Evolutionary conservation across 257 asterid species (phyloP), one percentile per base, ranked within the genome.

Genomic region (Verbascum thapsus): DNA sequence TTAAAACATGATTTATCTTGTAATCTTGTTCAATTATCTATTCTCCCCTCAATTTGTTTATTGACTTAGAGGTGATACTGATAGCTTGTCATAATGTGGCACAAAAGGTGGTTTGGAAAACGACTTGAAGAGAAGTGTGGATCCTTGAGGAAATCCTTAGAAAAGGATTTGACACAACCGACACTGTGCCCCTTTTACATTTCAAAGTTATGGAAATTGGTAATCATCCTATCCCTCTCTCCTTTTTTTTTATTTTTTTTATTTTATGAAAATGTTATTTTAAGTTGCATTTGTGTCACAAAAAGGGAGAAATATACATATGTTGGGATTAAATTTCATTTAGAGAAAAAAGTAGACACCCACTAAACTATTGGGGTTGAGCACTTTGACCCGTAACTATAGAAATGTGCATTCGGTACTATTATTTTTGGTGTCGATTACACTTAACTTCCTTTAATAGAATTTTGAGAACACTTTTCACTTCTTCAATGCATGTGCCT

Each of bases 121-220:
- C 35, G 90, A 82, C 88, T 78, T 72, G 84, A 86, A 70, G 85
- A 71, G 72, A 61, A 74, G 83, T 58, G 80, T 76, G 86, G 85
- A 84, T 87, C 83, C 91, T 69, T 70, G 60, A 30, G 70, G 74
- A 85, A 82, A 85, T 88, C 82, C 86, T 72, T 73, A 1, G 94
- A 87, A 70, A 81, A 83, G 76, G 86, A 82, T 81, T 59, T 75
- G 78, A 81, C 94, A 72, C 66, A 48, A 54, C 73, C 52, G 74
- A 61, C 78, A 64, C 80, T 32, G 73, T 72, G 64, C 49, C 54
- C 48, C 76, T 65, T 76, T 71, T 64, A 13, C 74, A 74, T 64
- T 70, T 70, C 65, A 38, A 41, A 63, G n/a, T n/a, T n/a, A n/a
- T n/a, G n/a, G 48, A 61, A 50, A 43, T 63, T 47, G 55, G 8